A percentile compares a stretch with the other conserved stretches of the same genome.
Evolutionary conservation across 1,139 yeast species (phyloP).

Genomic region (Geotrichum cucujoidarum): DNA sequence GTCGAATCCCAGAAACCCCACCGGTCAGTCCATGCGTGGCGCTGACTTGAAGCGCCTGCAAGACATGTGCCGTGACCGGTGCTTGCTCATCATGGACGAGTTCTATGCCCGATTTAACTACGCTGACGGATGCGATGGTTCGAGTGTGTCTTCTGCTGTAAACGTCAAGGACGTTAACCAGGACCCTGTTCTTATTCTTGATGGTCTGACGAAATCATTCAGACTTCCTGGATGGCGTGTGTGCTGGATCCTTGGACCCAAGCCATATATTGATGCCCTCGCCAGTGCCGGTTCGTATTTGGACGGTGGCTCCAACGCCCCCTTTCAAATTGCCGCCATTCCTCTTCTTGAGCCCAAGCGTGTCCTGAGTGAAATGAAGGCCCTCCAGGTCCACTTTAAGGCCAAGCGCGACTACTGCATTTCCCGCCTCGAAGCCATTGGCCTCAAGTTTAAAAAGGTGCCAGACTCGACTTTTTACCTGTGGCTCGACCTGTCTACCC

Average conservation of each 20-base stretch:
- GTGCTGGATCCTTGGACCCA: conserved; percentile 67
- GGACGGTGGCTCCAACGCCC: conserved; percentile 67
- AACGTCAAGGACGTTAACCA: conserved; percentile 54
- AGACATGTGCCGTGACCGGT: conserved; percentile 52
- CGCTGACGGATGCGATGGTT: conserved; percentile 55
- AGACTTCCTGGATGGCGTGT: conserved; percentile 68
- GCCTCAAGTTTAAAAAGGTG: conserved; percentile 49
- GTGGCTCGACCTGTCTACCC: conserved; percentile 57
- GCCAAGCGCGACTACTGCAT: conserved; percentile 59
- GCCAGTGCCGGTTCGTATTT: conserved; percentile 61
- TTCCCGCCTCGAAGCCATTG: conserved; percentile 51
- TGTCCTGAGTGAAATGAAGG: conserved; percentile 54
- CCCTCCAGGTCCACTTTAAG: conserved; percentile 56
- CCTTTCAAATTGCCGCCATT: conserved; percentile 60
- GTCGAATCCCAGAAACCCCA: conserved; percentile 65
- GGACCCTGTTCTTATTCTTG: conserved; percentile 60
- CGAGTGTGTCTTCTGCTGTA: conserved; percentile 52
- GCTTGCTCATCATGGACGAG: conserved; percentile 64
- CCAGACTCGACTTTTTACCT: conserved; percentile 63
- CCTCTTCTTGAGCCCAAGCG: conserved; percentile 52
- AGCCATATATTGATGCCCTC: conserved; percentile 54
- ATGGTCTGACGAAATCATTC: conserved; percentile 63
- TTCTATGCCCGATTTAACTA: conserved; percentile 62
- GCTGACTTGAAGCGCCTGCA: conserved; percentile 51
- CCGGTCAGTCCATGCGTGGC: conserved; percentile 54